A percentile compares a stretch with the other conserved stretches of the same genome.
Conservation (phyloP, 2,329 filamentous ascomycete species). For the Alternaria atra region DNA sequence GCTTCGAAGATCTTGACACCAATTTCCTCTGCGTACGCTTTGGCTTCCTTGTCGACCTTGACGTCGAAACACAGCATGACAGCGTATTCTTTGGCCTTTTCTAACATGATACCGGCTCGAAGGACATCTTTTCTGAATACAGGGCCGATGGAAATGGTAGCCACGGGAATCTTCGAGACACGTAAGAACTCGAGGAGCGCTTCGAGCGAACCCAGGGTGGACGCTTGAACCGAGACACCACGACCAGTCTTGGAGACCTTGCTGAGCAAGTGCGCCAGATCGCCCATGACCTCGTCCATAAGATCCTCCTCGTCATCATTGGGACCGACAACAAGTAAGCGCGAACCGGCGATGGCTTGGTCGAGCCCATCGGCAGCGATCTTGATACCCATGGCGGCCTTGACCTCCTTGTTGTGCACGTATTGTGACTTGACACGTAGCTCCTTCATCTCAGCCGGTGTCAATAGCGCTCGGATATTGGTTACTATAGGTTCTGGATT, state of each 20-base stretch:
- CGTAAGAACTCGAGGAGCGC: constrained; percentile 95
- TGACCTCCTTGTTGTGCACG: constrained; percentile 99
- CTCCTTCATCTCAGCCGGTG: constrained; percentile 91
- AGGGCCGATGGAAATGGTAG: constrained; percentile 95
- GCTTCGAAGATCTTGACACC: constrained; percentile 98
- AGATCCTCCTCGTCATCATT: constrained; percentile 97
- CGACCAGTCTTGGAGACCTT: constrained; percentile 90
- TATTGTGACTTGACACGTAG: constrained; percentile 94
- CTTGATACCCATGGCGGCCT: constrained; percentile 98
- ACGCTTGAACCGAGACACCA: constrained; percentile 96
- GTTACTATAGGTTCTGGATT: constrained; percentile 96
- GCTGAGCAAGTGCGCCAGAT: constrained; percentile 89
- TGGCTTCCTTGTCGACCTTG: constrained; percentile 97
- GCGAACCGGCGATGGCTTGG: constrained; percentile 93
- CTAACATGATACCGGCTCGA: constrained; percentile 91
- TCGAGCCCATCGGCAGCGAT: constrained; percentile 96
- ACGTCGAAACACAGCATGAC: constrained; percentile 99
- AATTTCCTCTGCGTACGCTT: constrained; percentile 88
- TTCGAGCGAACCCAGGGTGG: constrained; percentile 95
- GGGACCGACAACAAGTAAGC: constrained; percentile 90
- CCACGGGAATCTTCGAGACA: constrained; percentile 94
- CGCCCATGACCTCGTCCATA: constrained; percentile 94
- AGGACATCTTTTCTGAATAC: constrained; percentile 99
- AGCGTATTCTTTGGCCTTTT: constrained; percentile 94
- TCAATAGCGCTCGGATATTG: constrained; percentile 92